Evolutionary conservation across 768 basidiomycete genomes (phyloP).

Genomic region (Rhizopogon roseolus): DNA sequence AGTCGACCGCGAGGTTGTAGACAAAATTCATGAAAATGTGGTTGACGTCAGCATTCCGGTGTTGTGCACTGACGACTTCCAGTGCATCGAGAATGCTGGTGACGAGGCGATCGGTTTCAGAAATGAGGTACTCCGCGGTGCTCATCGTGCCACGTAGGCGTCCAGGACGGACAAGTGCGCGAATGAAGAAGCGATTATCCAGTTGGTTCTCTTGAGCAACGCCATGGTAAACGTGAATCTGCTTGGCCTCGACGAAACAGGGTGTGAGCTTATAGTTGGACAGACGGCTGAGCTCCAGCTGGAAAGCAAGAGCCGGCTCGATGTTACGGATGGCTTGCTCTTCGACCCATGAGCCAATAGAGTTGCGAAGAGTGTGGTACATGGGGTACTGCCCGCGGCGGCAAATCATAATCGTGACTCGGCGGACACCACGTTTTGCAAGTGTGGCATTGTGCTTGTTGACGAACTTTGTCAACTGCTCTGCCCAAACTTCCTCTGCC

Average conservation of each 20-base stretch:
- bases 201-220: slow-evolving; percentile 94
- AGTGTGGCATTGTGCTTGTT: slow-evolving; percentile 65
- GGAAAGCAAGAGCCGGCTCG: slow-evolving; percentile 96
- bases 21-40: slow-evolving; percentile 99
- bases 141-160: slow-evolving; percentile 89
- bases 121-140: slow-evolving; percentile 96
- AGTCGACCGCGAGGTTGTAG: slow-evolving; percentile 91
- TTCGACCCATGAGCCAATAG: slow-evolving; percentile 77
- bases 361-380: slow-evolving; percentile 87
- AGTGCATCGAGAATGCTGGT: slow-evolving; percentile 92
- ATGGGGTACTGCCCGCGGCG: slow-evolving; percentile 88
- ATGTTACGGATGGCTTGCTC: slow-evolving; percentile 97
- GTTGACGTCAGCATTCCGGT: slow-evolving; percentile 94
- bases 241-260: slow-evolving; percentile 94
- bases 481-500: slow-evolving; percentile 72
- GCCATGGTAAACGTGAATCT: slow-evolving; percentile 97
- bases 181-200: slow-evolving; percentile 98
- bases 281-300: slow-evolving; percentile 92
- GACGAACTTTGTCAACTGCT: slow-evolving; percentile 64
- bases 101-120: slow-evolving; percentile 95
- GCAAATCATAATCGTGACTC: slow-evolving; percentile 89
- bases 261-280: slow-evolving; percentile 96
- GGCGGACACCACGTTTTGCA: slow-evolving; percentile 76
- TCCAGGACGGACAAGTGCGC: slow-evolving; percentile 93
- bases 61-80: slow-evolving; percentile 86